These are phyloP conservation scores for Pseudocercospora crystallina DNA, from an alignment of 2,329 filamentous ascomycete genomes.

Conservation along the genomic window DNA sequence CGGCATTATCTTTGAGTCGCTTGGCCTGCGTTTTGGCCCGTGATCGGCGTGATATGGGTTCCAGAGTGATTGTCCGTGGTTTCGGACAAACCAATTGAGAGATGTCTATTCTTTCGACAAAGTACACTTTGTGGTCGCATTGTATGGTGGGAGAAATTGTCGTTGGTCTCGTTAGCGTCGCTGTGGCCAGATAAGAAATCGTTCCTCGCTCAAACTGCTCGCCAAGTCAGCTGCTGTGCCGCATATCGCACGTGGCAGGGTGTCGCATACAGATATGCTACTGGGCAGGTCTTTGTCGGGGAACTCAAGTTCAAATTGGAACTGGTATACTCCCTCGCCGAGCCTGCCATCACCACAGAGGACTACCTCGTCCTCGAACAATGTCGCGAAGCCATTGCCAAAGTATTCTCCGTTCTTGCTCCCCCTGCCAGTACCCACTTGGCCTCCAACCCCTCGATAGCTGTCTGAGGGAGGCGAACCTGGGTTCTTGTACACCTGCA, in stretches of 20 bases:
- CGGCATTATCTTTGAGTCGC: conserved; percentile 28
- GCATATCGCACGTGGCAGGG: background rate
- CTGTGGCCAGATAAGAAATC: conserved; percentile 86
- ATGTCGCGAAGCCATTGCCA: conserved; percentile 73
- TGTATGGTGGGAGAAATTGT: conserved; percentile 77
- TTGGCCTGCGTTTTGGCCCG: conserved; percentile 58
- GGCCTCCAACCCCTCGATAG: conserved; percentile 48
- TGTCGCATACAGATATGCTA: conserved; percentile 80
- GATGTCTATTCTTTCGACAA: conserved; percentile 83
- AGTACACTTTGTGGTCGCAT: conserved; percentile 76
- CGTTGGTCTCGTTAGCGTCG: conserved; percentile 84
- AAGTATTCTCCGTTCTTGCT: conserved; percentile 59
- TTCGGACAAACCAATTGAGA: conserved; percentile 71
- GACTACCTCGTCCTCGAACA: conserved; percentile 80
- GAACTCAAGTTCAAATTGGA: conserved; percentile 73
- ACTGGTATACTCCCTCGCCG: conserved; percentile 73
- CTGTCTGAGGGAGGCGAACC: conserved; percentile 58
- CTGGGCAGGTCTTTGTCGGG: conserved; percentile 72
- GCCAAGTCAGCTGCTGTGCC: conserved; percentile 17
- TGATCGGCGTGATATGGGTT: conserved; percentile 74
- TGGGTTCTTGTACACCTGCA: conserved; percentile 72
- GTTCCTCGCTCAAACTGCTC: conserved; percentile 91
- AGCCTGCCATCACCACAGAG: conserved; percentile 76
- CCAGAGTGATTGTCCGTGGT: conserved; percentile 79
- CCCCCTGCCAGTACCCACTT: conserved; percentile 55